Evolutionary conservation across 805 yeast species (phyloP).

Genomic region (Pichia kluyveri): DNA sequence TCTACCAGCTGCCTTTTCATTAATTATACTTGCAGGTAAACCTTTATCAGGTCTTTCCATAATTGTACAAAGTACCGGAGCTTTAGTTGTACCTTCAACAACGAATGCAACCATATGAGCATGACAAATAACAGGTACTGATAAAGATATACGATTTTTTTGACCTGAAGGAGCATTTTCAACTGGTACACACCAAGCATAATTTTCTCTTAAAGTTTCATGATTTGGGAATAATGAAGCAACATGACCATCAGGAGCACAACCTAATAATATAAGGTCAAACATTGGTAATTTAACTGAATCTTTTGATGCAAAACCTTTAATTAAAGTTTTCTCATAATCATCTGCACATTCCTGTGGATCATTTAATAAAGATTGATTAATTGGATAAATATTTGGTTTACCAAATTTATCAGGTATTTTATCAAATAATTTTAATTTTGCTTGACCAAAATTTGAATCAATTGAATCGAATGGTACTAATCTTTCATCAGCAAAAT

Average conservation of each 20-base stretch:
- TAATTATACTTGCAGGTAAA: conserved; percentile 85
- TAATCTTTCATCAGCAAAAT: conserved; percentile 92
- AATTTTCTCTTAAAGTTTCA: conserved; percentile 76
- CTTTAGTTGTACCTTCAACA: conserved; percentile 93
- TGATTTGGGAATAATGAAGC: conserved; percentile 95
- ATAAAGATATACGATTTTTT: conserved; percentile 72
- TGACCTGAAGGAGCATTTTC: conserved; percentile 90
- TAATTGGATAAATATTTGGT: conserved; percentile 79
- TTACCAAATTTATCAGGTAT: conserved; percentile 39
- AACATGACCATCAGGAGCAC: conserved; percentile 98
- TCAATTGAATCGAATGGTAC: conserved; percentile 80
- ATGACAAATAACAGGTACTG: conserved; percentile 92
- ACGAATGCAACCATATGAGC: conserved; percentile 89
- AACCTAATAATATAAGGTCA: conserved; percentile 83
- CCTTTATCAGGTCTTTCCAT: conserved; percentile 98
- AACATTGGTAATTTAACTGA: conserved; percentile 93
- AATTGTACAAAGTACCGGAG: conserved; percentile 81
- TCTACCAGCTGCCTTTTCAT: conserved; percentile 94
- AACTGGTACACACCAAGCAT: conserved; percentile 94
- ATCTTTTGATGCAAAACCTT: conserved; percentile 92
- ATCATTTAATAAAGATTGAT: conserved; percentile 63
- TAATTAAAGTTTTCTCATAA: conserved; percentile 79
- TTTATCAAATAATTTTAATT: conserved; percentile 68
- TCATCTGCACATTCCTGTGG: conserved; percentile 91
- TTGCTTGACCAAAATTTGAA: conserved; percentile 86